phyloP scores from a whole-genome alignment of 2,329 filamentous ascomycete species.

The Fusarium kyushuense region DNA sequence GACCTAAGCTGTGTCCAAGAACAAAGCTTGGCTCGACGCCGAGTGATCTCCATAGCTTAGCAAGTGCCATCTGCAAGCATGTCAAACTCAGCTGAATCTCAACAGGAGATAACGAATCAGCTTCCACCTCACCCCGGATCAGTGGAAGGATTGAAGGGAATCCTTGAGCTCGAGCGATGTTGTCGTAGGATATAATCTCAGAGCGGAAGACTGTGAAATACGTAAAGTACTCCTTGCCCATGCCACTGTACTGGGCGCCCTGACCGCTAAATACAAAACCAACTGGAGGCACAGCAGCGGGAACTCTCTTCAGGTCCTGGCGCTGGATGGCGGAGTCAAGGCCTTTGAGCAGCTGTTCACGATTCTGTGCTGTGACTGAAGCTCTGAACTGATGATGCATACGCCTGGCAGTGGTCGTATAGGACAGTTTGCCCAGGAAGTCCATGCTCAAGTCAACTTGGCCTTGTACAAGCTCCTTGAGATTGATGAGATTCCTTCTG shows the following conservation, averaged over 20 bases:
- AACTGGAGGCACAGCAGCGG: background rate
- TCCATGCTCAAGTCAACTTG: background rate
- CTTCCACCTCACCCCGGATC: background rate
- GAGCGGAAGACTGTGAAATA: constrained; percentile 1
- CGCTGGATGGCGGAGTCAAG: background rate
- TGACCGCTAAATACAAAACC: constrained; percentile 9
- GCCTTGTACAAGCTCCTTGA: background rate
- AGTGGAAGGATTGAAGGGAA: constrained; percentile 1
- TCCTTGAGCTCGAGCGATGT: background rate
- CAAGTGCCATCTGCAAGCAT: constrained; percentile 58
- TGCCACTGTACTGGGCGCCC: constrained; percentile 22
- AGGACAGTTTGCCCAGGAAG: background rate
- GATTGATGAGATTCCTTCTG: background rate
- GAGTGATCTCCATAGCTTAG: constrained; percentile 50
- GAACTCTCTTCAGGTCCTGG: background rate
- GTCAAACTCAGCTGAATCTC: constrained; percentile 56
- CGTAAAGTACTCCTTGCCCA: constrained; percentile 1
- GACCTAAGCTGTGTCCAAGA: constrained; percentile 67
- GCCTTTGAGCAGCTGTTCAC: background rate
- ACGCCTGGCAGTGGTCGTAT: constrained; percentile 1
- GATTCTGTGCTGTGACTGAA: background rate
- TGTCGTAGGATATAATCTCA: background rate
- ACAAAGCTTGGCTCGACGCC: constrained; percentile 58
- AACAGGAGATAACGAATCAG: constrained; percentile 27
- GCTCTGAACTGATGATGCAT: constrained; percentile 3